Evolutionary conservation across 2,329 filamentous ascomycete genomes (phyloP).

Genomic region (Rugonectria rugulosa): DNA sequence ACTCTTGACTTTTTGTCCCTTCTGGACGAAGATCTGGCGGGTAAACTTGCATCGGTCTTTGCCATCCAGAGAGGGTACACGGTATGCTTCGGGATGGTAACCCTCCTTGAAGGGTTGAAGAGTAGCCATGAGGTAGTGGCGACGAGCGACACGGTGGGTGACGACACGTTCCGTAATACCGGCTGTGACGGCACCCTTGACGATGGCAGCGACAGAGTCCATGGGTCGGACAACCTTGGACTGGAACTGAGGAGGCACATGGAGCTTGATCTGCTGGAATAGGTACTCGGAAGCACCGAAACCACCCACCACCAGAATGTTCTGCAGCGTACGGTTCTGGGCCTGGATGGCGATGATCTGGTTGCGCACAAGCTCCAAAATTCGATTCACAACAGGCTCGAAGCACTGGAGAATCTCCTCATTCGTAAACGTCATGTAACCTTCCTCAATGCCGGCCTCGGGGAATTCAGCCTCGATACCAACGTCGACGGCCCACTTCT

Average conservation of each 20-base stretch:
- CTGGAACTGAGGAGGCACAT: slow-evolving; percentile 98
- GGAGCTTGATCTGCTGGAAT: slow-evolving; percentile 99
- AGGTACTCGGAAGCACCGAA: slow-evolving; percentile 99
- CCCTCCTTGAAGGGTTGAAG: slow-evolving; percentile 99
- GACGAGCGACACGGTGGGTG: slow-evolving; percentile 94
- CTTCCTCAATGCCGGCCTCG: slow-evolving; percentile 96
- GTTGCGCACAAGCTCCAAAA: slow-evolving; percentile 93
- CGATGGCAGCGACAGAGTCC: slow-evolving; percentile 98
- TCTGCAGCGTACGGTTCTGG: slow-evolving; percentile 92
- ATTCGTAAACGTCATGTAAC: slow-evolving; percentile 99
- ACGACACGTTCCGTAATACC: slow-evolving; percentile 97
- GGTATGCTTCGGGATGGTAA: slow-evolving; percentile 97
- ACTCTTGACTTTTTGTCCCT: slow-evolving; percentile 98
- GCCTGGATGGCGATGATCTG: slow-evolving; percentile 99
- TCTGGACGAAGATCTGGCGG: slow-evolving; percentile 97
- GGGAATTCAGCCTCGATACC: slow-evolving; percentile 98
- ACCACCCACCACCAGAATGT: slow-evolving; percentile 95
- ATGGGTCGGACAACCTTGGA: slow-evolving; percentile 97
- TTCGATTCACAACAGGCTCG: slow-evolving; percentile 96
- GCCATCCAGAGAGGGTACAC: slow-evolving; percentile 93
- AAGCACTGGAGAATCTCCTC: slow-evolving; percentile 99
- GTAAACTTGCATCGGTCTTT: slow-evolving; percentile 99
- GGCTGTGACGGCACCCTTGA: slow-evolving; percentile 96
- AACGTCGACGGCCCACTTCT: slow-evolving; percentile 99
- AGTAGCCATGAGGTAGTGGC: slow-evolving; percentile 99